phyloP scores from a whole-genome alignment of 2,329 filamentous ascomycete genomes.

The Hypoxylon sp. region DNA sequence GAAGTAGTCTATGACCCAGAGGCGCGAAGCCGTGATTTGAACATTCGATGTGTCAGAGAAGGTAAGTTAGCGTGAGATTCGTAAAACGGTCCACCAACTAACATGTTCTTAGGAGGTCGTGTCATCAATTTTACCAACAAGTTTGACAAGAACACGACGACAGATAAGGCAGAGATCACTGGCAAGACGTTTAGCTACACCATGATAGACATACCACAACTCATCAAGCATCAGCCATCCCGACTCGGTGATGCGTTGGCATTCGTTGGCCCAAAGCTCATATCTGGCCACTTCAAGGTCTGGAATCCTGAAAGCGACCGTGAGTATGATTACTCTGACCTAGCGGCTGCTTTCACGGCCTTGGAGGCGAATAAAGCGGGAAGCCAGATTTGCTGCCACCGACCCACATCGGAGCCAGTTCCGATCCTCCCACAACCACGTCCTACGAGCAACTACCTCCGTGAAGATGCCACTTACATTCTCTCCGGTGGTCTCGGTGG shows the following conservation, averaged over 20 bases:
- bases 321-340: constrained; percentile 36
- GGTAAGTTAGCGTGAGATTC: constrained; percentile 19
- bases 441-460: constrained; percentile 28
- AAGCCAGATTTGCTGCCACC: constrained; percentile 30
- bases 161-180: constrained; percentile 1
- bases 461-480: constrained; percentile 63
- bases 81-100: constrained; percentile 11
- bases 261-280: constrained; percentile 23
- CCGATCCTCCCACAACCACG: constrained; percentile 32
- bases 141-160: constrained; percentile 11
- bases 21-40: constrained; percentile 50
- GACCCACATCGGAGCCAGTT: constrained; percentile 24
- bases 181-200: constrained; percentile 36
- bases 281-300: constrained; percentile 16
- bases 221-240: constrained; percentile 36
- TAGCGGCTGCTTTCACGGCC: constrained; percentile 35
- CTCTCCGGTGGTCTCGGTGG: constrained; percentile 72
- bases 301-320: constrained; percentile 7
- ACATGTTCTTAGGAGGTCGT: constrained; percentile 37
- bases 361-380: constrained; percentile 18
- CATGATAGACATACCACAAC: constrained; percentile 35
- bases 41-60: constrained; percentile 54
- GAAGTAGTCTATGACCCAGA: constrained; percentile 64
- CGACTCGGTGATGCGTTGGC: constrained; percentile 37
- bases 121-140: constrained; percentile 40